Base-by-base conservation (phyloP, 2,329 filamentous ascomycete genomes). In the Fusarium musae region DNA sequence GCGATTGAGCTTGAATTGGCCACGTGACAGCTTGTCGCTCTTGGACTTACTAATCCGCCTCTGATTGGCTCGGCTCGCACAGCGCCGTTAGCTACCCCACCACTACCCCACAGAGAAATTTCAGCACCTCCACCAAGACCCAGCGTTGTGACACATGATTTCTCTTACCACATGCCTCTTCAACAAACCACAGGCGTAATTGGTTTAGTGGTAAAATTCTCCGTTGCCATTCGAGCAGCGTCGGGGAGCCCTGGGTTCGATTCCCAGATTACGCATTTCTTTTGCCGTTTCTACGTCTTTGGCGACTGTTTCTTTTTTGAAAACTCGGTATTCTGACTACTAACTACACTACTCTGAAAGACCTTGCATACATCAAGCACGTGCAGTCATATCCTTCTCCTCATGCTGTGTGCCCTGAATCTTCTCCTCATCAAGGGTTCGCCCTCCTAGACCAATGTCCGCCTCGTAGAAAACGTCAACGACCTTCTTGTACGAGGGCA, bases 401-500 rank as follows among this genome's bases (percentile, higher is more conserved):
- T 66, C 72, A 2, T 65, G 19, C 1, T 59, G 69, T 5, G 49
- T 37, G 17, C 56, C 69, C 13, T 75, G 63, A 2, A 68, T 65
- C 69, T 78, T 78, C 69, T 80, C 79, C 23, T 78, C 78, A n/a
- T 82, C 80, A 0, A 78, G 28, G 1, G 69, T 44, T 66, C 77
- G 43, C 59, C 78, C 74, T 9, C 74, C 68, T 32, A 85, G 60
- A 21, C 86, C 87, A 30, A 88, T 75, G 3, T 87, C 81, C 0
- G 86, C 79, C 28, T 83, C 82, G 13, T 83, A 83, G 71, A 87
- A 87, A 3, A 86, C 85, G 77, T 94, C 92, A 6, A 91, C 89
- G 1, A 90, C 88, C 61, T 87, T 83, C 39, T 87, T 84, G 78
- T 94, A 94, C 6, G 85, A 82, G 0, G 91, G 90, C 9, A 90